phyloP scores from a whole-genome alignment of 495 filamentous ascomycete genomes.

The Penicillium samsonianum region DNA sequence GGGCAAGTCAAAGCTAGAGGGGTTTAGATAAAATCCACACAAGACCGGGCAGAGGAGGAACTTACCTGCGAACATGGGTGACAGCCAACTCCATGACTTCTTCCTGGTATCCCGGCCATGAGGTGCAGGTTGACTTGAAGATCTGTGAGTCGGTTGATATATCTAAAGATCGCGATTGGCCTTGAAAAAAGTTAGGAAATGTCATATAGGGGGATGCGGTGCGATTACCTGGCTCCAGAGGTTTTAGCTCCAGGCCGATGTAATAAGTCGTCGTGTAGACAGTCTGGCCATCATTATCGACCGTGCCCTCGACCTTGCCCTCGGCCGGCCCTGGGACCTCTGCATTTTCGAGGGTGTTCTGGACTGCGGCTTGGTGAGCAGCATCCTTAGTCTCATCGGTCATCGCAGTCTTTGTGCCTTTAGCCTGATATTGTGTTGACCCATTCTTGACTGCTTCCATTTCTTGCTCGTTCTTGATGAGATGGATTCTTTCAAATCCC shows the following conservation, averaged over 20 bases:
- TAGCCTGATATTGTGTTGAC: constrained; percentile 65
- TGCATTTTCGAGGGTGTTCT: constrained; percentile 50
- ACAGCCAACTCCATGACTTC: constrained; percentile 67
- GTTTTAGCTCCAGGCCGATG: constrained; percentile 71
- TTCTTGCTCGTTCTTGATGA: constrained; percentile 69
- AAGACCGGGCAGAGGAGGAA: constrained; percentile 2
- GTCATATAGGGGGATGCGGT: constrained; percentile 13
- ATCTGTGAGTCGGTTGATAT: constrained; percentile 72
- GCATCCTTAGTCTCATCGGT: constrained; percentile 59
- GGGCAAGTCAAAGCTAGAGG: constrained; percentile 74
- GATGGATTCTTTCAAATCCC: constrained; percentile 79
- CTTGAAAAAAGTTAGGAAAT: constrained; percentile 37
- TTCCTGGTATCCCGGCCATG: constrained; percentile 65
- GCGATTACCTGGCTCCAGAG: constrained; percentile 35
- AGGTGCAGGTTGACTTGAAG: constrained; percentile 70
- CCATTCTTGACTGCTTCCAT: constrained; percentile 69
- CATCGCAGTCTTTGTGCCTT: constrained; percentile 59
- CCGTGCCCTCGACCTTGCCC: constrained; percentile 35
- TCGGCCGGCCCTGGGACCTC: constrained; percentile 41
- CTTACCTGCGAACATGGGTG: constrained; percentile 76
- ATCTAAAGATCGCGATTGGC: constrained; percentile 54
- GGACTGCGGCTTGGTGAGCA: constrained; percentile 51
- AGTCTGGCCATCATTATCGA: constrained; percentile 37
- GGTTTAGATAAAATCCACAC: constrained; percentile 20
- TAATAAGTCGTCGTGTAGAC: constrained; percentile 89